Percentiles rank a stretch among this genome's conserved stretches.
Conservation (phyloP, 1,284 basidiomycete species). For the Vanrija humicola region DNA sequence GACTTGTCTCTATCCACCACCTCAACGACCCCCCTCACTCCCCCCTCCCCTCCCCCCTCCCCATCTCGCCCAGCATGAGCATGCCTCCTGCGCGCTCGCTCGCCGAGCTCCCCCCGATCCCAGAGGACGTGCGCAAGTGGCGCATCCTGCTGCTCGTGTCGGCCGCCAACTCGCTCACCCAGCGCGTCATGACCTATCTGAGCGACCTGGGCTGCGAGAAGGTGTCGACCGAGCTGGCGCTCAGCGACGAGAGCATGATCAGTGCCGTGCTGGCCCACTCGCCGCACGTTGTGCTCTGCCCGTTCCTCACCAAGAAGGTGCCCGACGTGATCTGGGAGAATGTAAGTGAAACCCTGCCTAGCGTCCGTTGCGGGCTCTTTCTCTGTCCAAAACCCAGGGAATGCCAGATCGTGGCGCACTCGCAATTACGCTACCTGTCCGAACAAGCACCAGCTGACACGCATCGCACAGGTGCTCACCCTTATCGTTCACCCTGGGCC, state of each 20-base stretch:
- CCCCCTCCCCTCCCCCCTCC: too few relatives aligned
- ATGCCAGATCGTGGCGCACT: too few relatives aligned
- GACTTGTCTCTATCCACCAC: background rate
- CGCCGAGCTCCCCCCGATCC: conserved; percentile 18
- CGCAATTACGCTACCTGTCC: background rate
- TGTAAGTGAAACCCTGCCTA: conserved; percentile 22
- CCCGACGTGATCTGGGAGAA: conserved; percentile 46
- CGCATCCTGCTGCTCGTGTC: conserved; percentile 50
- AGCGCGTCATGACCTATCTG: conserved; percentile 46
- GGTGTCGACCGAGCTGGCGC: conserved; percentile 48
- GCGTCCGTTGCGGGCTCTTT: background rate
- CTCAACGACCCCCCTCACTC: too few relatives aligned
- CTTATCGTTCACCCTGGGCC: conserved; percentile 53
- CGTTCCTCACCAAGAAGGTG: conserved; percentile 51
- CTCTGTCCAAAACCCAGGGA: too few relatives aligned
- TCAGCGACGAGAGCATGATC: conserved; percentile 48
- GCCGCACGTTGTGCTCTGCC: conserved; percentile 51
- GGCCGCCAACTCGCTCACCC: conserved; percentile 51
- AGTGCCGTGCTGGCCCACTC: conserved; percentile 42
- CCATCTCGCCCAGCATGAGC: conserved; percentile 1
- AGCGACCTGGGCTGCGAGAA: conserved; percentile 41
- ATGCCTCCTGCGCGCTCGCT: conserved; percentile 16
- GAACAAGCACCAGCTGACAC: background rate
- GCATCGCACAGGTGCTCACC: conserved; percentile 43
- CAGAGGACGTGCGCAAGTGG: conserved; percentile 22